These are phyloP conservation scores for Gentiana macrophylla DNA, from an alignment of 257 asterid species.

Conservation along the genomic window DNA sequence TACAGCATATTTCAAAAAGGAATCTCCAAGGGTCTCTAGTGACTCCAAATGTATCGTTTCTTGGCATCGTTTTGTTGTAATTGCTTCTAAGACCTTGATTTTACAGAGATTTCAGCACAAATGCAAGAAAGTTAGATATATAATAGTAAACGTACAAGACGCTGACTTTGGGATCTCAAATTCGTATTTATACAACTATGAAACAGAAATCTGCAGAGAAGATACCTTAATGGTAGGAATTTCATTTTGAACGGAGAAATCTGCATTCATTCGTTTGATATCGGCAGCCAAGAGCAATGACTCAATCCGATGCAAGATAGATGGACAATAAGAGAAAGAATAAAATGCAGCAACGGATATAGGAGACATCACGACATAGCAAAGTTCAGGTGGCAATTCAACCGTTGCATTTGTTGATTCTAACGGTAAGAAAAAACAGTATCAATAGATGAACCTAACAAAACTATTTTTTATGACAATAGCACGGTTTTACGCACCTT, in stretches of 20 bases:
- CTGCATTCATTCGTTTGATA: constrained; percentile 38
- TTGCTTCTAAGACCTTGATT: constrained; percentile 71
- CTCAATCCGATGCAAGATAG: constrained; percentile 73
- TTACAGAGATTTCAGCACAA: too few relatives aligned
- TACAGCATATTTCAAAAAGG: constrained; percentile 66
- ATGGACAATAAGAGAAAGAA: constrained; percentile 59
- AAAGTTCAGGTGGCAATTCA: constrained; percentile 82
- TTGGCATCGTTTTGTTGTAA: constrained; percentile 67
- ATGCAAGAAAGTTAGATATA: too few relatives aligned
- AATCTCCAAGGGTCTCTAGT: constrained; percentile 82
- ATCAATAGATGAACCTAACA: background rate
- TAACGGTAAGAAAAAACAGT: constrained; percentile 15
- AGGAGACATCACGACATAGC: constrained; percentile 57
- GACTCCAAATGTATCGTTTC: constrained; percentile 70
- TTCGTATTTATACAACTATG: too few relatives aligned
- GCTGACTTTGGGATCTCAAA: too few relatives aligned
- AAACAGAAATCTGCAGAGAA: background rate
- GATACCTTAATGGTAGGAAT: constrained; percentile 48
- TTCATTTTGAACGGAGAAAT: constrained; percentile 33
- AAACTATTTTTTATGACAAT: background rate
- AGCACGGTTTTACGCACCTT: constrained; percentile 31
- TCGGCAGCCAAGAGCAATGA: constrained; percentile 57
- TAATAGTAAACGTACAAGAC: constrained; percentile 4
- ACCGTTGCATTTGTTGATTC: constrained; percentile 33
- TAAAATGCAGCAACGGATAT: constrained; percentile 39